phyloP scores from a whole-genome alignment of 2,329 filamentous ascomycete genomes.

The Colletotrichum chrysophilum region DNA sequence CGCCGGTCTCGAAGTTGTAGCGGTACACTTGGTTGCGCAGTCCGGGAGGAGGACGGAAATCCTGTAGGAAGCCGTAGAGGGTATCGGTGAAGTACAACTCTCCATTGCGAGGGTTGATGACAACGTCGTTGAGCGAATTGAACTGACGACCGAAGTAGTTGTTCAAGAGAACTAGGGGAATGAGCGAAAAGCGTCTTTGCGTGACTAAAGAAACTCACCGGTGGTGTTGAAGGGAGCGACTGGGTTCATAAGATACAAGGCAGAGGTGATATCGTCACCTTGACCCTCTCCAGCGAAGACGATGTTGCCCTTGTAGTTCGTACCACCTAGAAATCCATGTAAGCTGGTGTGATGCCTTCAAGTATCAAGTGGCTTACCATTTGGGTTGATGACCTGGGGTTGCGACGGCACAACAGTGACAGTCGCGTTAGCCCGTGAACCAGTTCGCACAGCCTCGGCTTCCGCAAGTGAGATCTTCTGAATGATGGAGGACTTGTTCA shows the following conservation, averaged over 20 bases:
- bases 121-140: slow-evolving; percentile 65
- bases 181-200: not conserved
- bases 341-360: not conserved
- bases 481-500: slow-evolving; percentile 55
- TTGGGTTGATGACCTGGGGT: slow-evolving; percentile 54
- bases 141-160: slow-evolving; percentile 66
- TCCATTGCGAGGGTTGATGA: slow-evolving; percentile 55
- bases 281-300: slow-evolving; percentile 56
- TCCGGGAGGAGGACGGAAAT: slow-evolving; percentile 58
- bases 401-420: slow-evolving; percentile 49
- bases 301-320: slow-evolving; percentile 54
- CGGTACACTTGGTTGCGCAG: slow-evolving; percentile 65
- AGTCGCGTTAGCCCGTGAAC: slow-evolving; percentile 40
- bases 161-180: slow-evolving; percentile 51
- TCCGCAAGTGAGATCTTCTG: slow-evolving; percentile 53
- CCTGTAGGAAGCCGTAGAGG: slow-evolving; percentile 62
- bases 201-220: slow-evolving; percentile 29
- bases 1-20: slow-evolving; percentile 53
- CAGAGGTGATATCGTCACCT: slow-evolving; percentile 43
- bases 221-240: slow-evolving; percentile 54
- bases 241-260: slow-evolving; percentile 49
- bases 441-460: slow-evolving; percentile 42
- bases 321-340: slow-evolving; percentile 41
- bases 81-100: slow-evolving; percentile 70
- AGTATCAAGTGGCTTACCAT: slow-evolving; percentile 37